Evolutionary conservation across 2,329 filamentous ascomycete species (phyloP), one percentile per base, ranked within the genome.

Genomic region (Ophiostoma ulmi): DNA sequence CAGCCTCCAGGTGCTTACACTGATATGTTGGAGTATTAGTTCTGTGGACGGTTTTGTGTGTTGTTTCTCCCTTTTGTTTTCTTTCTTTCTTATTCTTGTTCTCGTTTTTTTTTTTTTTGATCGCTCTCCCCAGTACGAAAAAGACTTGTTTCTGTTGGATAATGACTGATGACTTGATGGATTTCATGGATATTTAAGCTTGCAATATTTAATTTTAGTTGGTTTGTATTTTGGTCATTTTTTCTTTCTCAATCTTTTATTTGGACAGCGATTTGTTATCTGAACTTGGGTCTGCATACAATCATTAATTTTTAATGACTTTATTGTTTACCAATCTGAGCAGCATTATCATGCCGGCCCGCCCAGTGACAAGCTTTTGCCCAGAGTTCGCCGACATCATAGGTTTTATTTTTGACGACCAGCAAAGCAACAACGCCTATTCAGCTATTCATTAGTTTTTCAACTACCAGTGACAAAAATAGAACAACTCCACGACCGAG

Each of bases 1-100:
- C 58, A 64, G 31, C 58, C 58, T 36, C 58, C 58, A 13, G 26
- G 58, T 17, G 26, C 58, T 17, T 63, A 36, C 58, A 63, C 58
- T 14, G 58, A 63, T 7, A 63, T 63, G 58, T 14, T 63, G 13
- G 22, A 63, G 26, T 63, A 20, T 35, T 63, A 20, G 22, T 58
- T 58, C 22, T 22, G 48, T 6, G 48, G 1, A 14, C 20, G n/a
- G 10, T 61, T 11, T n/a, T 36, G 36, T 38, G 8, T 17, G 13
- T 64, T 36, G 17, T n/a, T 65, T 65, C 20, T 39, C 11, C 2
- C 7, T 5, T 22, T 22, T 41, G 10, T 39, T 22, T 39, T 65
- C 10, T 26, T 39, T 0, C 8, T 13, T 58, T 26, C 2, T 8
- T 5, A 8, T n/a, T 26, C n/a, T 22, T 55, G 7, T 2, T 22